Base-by-base conservation (phyloP, 2,329 filamentous ascomycete genomes). In the Pseudogymnoascus sp. region DNA sequence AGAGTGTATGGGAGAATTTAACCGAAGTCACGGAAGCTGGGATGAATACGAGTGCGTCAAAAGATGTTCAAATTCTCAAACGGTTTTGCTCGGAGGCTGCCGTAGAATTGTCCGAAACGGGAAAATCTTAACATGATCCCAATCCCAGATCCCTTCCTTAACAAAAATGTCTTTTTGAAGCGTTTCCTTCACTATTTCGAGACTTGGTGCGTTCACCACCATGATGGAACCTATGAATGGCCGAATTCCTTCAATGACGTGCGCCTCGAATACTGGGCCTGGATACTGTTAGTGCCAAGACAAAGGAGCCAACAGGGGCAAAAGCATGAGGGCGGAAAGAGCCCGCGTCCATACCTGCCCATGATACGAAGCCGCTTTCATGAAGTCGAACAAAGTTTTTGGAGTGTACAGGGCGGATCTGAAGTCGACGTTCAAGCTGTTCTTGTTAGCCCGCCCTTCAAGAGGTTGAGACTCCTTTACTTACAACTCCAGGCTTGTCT, bases 81-180 rank as follows among this genome's bases (percentile, higher is more conserved):
- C 39, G 7, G 39, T 42, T 42, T 42, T 42, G 2, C 16, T 16
- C 39, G 41, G 11, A 11, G 41, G 19, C 11, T 45, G 41, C 12
- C 41, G 12, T 11, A 45, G 19, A 45, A 45, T 45, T 45, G 41
- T 45, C 52, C n/a, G 52, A 23, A 58, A 58, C n/a, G 52, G 52
- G 25, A 58, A 11, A 12, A 58, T 58, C 25, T 33, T n/a, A 36
- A 84, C 84, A 69, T 88, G 88, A 38, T 86, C 82, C 64, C 89
- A 72, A 78, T 96, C 90, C 92, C 92, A 96, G 8, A 95, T 91
- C 0, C 86, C 90, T 45, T 75, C 80, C 64, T 76, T 80, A 9
- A 81, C 78, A 75, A 96, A 96, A 8, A 92, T 78, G 76, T 96
- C 92, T 58, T 83, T 80, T 73, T 82, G 83, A 55, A 96, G 73